Evolutionary conservation across 331 rosid genomes (phyloP), one percentile per base, ranked within the genome.

Genomic region (Acacia pycnantha): DNA sequence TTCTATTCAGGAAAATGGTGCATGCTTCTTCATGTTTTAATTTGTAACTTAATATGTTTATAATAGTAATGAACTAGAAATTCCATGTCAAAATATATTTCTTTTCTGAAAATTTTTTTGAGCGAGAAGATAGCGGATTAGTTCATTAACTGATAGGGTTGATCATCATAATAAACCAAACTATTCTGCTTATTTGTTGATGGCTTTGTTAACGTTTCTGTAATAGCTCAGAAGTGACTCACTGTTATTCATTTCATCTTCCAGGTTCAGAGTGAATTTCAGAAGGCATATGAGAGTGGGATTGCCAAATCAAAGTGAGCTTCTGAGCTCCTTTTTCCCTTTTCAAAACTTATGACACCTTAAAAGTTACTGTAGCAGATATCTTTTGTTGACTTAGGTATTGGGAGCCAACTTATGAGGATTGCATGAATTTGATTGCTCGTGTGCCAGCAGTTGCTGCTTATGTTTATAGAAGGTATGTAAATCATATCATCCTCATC

Each of bases 381-480:
- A 80, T 59, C 8, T 65, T 58, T 79, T 71, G 43, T 77, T 74
- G 66, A 73, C 83, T 76, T 70, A 96, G 98, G 97, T 96, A 92
- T 53, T 96, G 99, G 99, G 98, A 96, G 85, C 99, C 99, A 84
- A 92, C 99, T 26, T 96, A 92, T 74, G 97, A 96, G 90, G 99
- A 96, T 84, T 88, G 89, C 71, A 76, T 93, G 88, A 96, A 90
- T 85, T 86, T 93, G 90, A 92, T 96, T 90, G 97, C 99, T 74
- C 97, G 89, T 77, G 79, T 93, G 84, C 99, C 99, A 35, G 71
- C 85, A 73, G 89, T 96, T 81, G 99, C 99, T 87, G 92, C 99
- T 51, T 96, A 96, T 80, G 84, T 96, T 68, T 96, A 96, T 80
- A 91, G 95, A 74, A 85, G 98, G 99, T 96, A 81, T 77, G 93